Evolutionary conservation across 495 filamentous ascomycete species (phyloP), one percentile per base, ranked within the genome.

Genomic region (Rostrohypoxylon terebratum): DNA sequence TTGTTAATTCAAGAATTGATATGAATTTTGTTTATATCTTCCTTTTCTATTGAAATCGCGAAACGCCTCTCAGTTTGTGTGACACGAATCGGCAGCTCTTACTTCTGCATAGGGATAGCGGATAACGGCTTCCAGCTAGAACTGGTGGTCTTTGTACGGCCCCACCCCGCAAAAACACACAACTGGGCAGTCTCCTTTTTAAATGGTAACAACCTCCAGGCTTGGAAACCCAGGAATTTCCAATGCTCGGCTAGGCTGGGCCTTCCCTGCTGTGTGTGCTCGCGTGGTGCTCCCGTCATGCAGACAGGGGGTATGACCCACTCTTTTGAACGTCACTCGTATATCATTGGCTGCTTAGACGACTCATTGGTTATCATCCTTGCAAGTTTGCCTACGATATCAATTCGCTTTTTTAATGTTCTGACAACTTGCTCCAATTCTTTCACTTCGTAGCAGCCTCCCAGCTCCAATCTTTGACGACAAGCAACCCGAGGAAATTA

Each of bases 321-420:
- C 45, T n/a, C 47, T 61, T 77, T 69, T 40, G 57, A 53, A 77
- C 74, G 74, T 74, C 74, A 77, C 59, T 65, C 42, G 9, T 66
- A 11, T 63, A 11, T 57, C 10, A 77, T 77, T 77, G 74, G 74
- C 34, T 50, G 1, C 9, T 59, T 65, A 71, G 64, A 69, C 63
- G 66, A 68, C 63, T 57, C 59, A 68, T 66, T 74, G 62, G 71
- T 13, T 48, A 23, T 53, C 13, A 53, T 65, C 74, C 74, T 51
- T 68, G 74, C 53, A 66, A 44, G 73, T 72, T 69, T 70, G 69
- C 55, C 55, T 47, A 51, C 71, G 68, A 77, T 77, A 77, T 77
- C 74, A 76, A 67, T 67, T 70, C 64, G 53, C 38, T 44, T 66
- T 59, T 70, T 57, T 38, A 44, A 62, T 55, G 31, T 72, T 53